These are phyloP conservation scores for Actinidia polygama DNA, from an alignment of 179 eudicot genomes.

Conservation along the genomic window DNA sequence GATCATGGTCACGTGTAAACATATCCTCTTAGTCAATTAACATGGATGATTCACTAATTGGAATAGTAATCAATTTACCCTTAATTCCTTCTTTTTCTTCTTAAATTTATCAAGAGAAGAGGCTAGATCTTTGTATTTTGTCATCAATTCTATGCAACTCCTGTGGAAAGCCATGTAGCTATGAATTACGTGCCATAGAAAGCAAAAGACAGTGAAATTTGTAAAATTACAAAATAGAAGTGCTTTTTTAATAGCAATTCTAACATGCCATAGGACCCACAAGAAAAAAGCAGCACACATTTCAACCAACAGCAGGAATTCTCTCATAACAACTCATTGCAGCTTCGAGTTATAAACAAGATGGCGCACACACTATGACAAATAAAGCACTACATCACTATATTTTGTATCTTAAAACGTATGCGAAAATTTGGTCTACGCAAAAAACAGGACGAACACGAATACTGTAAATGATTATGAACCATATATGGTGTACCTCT, in stretches of 20 bases:
- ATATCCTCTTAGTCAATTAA: background rate
- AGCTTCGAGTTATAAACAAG: too few relatives aligned
- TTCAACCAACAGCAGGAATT: slow-evolving; percentile 7
- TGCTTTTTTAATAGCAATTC: background rate
- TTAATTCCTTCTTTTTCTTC: slow-evolving; percentile 72
- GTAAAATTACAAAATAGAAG: background rate
- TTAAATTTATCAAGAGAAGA: slow-evolving; percentile 64
- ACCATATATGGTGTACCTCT: too few relatives aligned
- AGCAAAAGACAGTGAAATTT: background rate
- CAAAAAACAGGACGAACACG: too few relatives aligned
- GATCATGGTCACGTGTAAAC: slow-evolving; percentile 12
- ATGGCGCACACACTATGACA: too few relatives aligned
- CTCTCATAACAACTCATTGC: too few relatives aligned
- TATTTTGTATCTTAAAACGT: too few relatives aligned
- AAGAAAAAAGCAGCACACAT: background rate
- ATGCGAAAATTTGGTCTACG: too few relatives aligned
- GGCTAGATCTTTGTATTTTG: slow-evolving; percentile 73
- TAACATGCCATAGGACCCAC: background rate
- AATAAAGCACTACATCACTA: too few relatives aligned
- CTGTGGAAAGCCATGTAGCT: slow-evolving; percentile 35
- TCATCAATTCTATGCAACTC: slow-evolving; percentile 82
- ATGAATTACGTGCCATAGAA: background rate
- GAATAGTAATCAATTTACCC: slow-evolving; percentile 44
- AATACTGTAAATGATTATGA: too few relatives aligned
- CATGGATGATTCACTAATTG: background rate